Base-by-base conservation (phyloP, 73 alveolate genomes). In the Paramecium biaurelia region DNA sequence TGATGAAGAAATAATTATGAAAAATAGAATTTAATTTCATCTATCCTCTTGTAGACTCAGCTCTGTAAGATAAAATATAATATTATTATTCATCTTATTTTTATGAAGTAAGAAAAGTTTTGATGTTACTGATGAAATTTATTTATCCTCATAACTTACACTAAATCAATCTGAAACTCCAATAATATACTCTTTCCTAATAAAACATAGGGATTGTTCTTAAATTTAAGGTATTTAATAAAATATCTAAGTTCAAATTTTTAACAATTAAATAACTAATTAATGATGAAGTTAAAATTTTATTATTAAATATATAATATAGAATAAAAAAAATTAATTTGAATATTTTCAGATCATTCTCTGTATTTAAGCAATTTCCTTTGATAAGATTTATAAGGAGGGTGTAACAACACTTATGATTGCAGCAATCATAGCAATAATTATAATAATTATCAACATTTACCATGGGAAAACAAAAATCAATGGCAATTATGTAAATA, bases 401-500 rank as follows among this genome's bases (percentile, higher is more conserved):
- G 98, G 98, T 38, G 93, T 21, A 49, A 92, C n/a, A 30, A 74
- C 72, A n/a, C 89, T 74, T 1, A 59, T 45, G 6, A 74, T 32
- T 18, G 89, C 93, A 15, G 93, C 85, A 20, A 86, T 10, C 35
- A 57, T 32, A 8, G 93, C 58, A 42, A 57, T 37, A 1, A 34
- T 23, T 0, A 35, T 32, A 5, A 86, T 74, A 7, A 57, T 76
- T 15, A 86, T 15, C 21, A 57, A 49, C 72, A 92, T 76, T 32
- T 28, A 67, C 93, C 86, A 79, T 24, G 95, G 95, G 92, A 92
- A 92, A 12, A 85, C 86, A 85, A 92, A 92, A 6, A 45, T 85
- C 32, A 92, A 49, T 32, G 95, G 90, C 63, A 92, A 53, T 70
- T 92, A 30, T 38, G 98, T 96, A 85, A 97, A 98, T 76, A 97